Evolutionary conservation across 2,329 filamentous ascomycete species (phyloP), one percentile per base, ranked within the genome.

Genomic region (Microsporum ferrugineum): DNA sequence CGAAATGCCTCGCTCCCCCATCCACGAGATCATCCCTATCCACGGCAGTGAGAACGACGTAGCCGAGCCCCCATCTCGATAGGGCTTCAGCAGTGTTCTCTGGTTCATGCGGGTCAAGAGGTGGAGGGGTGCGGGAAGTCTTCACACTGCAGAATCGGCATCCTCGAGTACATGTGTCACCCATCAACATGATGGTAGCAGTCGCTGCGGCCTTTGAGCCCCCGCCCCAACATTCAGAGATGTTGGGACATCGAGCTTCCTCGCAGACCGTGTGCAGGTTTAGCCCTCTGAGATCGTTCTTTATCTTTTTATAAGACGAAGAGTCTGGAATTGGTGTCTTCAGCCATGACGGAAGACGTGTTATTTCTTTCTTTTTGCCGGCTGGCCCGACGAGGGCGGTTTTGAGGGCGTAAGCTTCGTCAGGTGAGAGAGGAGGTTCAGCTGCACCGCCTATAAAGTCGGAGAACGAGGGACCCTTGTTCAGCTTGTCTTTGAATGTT

Each of bases 181-280:
- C 94, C 91, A 97, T 97, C 56, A 99, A 79, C 94, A 99, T 99
- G 75, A 99, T 97, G 8, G 94, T 99, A 1, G 94, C 94, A 36
- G 94, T 99, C 3, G 94, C 94, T 31, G 90, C 87, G 66, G 85
- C 87, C 78, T 96, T 96, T 73, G 88, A 84, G 71, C 81, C 85
- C 38, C 94, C 94, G 64, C 94, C 94, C 94, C 94, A 99, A 79
- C 94, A 99, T 73, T 97, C 92, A 65, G 88, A 91, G 63, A 99
- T 96, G 75, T 99, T 99, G 63, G 94, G 94, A 75, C 94, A 99
- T 66, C 91, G 85, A 1, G 94, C 94, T 78, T 99, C 94, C 77
- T 99, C 94, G 75, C 94, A 99, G 14, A 99, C 94, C 3, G 94
- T 99, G 75, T 96, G 91, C 61, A 99, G 79, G 62, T 88, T 88